These are phyloP conservation scores for Aspergillus funiculosus DNA, from an alignment of 495 filamentous ascomycete species.

Conservation along the genomic window DNA sequence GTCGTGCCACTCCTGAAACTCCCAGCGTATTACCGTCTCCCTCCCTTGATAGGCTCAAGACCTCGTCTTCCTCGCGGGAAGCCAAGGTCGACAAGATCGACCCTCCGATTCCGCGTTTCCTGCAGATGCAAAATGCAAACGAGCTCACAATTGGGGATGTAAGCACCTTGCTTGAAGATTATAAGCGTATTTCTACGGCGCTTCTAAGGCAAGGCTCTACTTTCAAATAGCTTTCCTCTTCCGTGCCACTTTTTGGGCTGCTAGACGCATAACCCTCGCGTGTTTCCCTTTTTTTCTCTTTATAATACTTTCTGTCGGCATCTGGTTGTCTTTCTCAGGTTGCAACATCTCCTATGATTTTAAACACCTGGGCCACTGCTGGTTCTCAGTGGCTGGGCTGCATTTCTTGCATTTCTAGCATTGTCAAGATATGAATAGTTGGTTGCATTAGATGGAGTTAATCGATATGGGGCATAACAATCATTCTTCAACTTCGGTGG, in stretches of 20 bases:
- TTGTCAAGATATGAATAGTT: background rate
- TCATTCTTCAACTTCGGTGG: background rate
- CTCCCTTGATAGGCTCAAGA: slow-evolving; percentile 28
- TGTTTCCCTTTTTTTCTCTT: background rate
- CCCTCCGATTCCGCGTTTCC: slow-evolving; percentile 72
- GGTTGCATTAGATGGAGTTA: slow-evolving; percentile 13
- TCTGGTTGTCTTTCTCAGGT: slow-evolving; percentile 1
- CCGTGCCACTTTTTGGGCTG: too few species aligned
- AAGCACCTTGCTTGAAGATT: slow-evolving; percentile 75
- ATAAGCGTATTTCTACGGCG: slow-evolving; percentile 64
- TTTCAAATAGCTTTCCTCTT: background rate
- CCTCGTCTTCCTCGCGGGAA: slow-evolving; percentile 24
- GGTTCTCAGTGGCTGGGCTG: slow-evolving; percentile 13
- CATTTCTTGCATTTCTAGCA: slow-evolving; percentile 7
- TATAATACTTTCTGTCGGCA: background rate
- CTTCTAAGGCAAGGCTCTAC: slow-evolving; percentile 35
- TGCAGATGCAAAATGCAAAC: slow-evolving; percentile 68
- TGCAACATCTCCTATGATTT: background rate
- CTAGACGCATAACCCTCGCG: too few species aligned
- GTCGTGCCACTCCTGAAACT: slow-evolving; percentile 48
- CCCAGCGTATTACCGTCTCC: slow-evolving; percentile 21
- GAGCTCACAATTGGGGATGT: slow-evolving; percentile 82
- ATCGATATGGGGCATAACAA: slow-evolving; percentile 1
- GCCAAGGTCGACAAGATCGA: slow-evolving; percentile 58
- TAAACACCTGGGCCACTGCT: slow-evolving; percentile 11